Evolutionary conservation across 2,329 filamentous ascomycete genomes (phyloP).

Genomic region (Phaeosphaeriaceae sp.): DNA sequence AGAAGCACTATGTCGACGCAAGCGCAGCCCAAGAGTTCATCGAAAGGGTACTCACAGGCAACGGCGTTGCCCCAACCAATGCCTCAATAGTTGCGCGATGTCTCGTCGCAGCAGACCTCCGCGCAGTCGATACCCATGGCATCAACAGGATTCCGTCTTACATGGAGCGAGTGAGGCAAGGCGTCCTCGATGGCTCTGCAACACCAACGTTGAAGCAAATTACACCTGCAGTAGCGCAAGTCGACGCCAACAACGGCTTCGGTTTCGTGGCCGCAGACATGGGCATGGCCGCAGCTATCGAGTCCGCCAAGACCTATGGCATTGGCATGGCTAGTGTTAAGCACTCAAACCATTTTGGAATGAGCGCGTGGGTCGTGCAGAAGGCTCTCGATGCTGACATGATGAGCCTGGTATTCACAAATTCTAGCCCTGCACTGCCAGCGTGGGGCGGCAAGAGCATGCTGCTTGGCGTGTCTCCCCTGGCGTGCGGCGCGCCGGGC

Average conservation of each 20-base stretch:
- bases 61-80: slow-evolving; percentile 66
- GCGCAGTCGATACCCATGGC: slow-evolving; percentile 81
- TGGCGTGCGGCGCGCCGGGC: slow-evolving; percentile 77
- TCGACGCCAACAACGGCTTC: slow-evolving; percentile 75
- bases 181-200: slow-evolving; percentile 70
- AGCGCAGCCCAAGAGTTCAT: slow-evolving; percentile 53
- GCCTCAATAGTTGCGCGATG: slow-evolving; percentile 71
- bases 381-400: slow-evolving; percentile 74
- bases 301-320: slow-evolving; percentile 69
- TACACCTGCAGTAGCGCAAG: slow-evolving; percentile 75
- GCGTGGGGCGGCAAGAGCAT: slow-evolving; percentile 73
- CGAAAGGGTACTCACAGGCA: slow-evolving; percentile 64
- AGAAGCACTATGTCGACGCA: slow-evolving; percentile 30
- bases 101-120: slow-evolving; percentile 76
- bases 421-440: slow-evolving; percentile 73
- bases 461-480: slow-evolving; percentile 76
- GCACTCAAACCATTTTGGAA: slow-evolving; percentile 84
- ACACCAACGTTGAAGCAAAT: slow-evolving; percentile 66
- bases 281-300: slow-evolving; percentile 73
- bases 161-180: slow-evolving; percentile 74
- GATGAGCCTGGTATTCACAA: slow-evolving; percentile 70
- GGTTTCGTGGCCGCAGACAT: slow-evolving; percentile 74
- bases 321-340: slow-evolving; percentile 80
- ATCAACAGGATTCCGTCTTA: slow-evolving; percentile 82
- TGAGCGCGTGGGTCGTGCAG: slow-evolving; percentile 82